Evolutionary conservation across 2,329 filamentous ascomycete genomes (phyloP).

Genomic region (Pyricularia pennisetigena): DNA sequence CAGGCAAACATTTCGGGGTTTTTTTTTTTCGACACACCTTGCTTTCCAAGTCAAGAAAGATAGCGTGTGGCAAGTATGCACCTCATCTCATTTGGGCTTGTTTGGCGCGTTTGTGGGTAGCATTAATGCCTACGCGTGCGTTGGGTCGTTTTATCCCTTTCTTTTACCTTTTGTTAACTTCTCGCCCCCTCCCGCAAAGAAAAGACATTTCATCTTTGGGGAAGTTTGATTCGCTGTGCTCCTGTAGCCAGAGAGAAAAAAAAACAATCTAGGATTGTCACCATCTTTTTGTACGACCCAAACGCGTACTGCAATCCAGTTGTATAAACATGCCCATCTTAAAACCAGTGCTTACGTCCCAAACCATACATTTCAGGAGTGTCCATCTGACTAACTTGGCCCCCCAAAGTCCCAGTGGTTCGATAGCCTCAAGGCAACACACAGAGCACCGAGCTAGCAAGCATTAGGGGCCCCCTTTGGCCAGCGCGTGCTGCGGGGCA

Average conservation of each 20-base stretch:
- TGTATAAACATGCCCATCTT: neutral
- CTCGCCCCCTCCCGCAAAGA: too few species aligned
- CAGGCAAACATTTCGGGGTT: neutral
- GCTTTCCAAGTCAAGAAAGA: neutral
- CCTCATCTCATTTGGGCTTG: neutral
- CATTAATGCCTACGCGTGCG: neutral
- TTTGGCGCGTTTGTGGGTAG: neutral
- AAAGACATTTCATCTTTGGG: too few species aligned
- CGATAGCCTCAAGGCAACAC: neutral
- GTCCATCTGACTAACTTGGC: neutral
- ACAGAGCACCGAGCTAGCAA: neutral
- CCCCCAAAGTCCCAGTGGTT: neutral
- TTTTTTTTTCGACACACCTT: neutral
- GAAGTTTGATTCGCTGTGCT: too few species aligned
- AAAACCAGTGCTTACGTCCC: too few species aligned
- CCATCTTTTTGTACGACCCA: neutral
- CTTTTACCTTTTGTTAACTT: neutral
- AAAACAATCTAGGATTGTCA: too few species aligned
- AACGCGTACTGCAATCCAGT: neutral
- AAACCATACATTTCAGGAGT: neutral
- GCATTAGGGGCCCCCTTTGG: neutral
- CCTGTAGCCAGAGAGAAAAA: too few species aligned
- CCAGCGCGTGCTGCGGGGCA: neutral
- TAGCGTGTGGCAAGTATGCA: neutral
- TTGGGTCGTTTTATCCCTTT: neutral